A percentile compares a stretch with the other conserved stretches of the same genome.
phyloP scores from a whole-genome alignment of 78 protist genomes.

The Ministeria vibrans region DNA sequence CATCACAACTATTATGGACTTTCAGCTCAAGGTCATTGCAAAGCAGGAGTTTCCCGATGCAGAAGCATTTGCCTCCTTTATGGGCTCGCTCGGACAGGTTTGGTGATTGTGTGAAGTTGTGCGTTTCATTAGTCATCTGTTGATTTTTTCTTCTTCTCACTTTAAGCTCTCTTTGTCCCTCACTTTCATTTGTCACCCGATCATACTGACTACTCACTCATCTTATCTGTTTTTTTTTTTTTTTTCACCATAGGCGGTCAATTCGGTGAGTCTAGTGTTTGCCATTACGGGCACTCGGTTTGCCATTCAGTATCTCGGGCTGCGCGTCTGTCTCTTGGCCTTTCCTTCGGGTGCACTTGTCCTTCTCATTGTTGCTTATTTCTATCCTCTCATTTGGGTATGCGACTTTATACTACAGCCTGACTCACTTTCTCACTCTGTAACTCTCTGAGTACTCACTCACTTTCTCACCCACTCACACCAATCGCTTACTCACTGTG shows the following conservation, averaged over 20 bases:
- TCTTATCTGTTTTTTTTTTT: too few species aligned
- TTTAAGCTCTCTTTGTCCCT: too few species aligned
- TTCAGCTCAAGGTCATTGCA: slow-evolving; percentile 18
- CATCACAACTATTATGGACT: slow-evolving; percentile 24
- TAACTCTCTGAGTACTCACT: too few species aligned
- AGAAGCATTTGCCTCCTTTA: not conserved
- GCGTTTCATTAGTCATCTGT: too few species aligned
- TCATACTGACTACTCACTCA: too few species aligned
- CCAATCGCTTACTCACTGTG: too few species aligned
- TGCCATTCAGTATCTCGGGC: slow-evolving; percentile 9
- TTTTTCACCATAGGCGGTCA: too few species aligned
- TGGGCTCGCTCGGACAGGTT: slow-evolving; percentile 18
- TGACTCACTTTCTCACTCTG: not conserved
- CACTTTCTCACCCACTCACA: too few species aligned
- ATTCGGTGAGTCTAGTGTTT: not conserved
- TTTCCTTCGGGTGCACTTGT: slow-evolving; percentile 1
- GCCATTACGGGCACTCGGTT: slow-evolving; percentile 12
- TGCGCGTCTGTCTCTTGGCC: not conserved
- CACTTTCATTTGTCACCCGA: too few species aligned
- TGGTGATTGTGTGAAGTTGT: too few species aligned
- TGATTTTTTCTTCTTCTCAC: too few species aligned
- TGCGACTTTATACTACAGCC: not conserved
- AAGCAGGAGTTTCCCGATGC: not conserved
- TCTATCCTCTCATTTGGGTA: not conserved
- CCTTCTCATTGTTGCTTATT: not conserved